phyloP scores from a whole-genome alignment of 73 alveolate species.

The Blepharisma stoltei region DNA sequence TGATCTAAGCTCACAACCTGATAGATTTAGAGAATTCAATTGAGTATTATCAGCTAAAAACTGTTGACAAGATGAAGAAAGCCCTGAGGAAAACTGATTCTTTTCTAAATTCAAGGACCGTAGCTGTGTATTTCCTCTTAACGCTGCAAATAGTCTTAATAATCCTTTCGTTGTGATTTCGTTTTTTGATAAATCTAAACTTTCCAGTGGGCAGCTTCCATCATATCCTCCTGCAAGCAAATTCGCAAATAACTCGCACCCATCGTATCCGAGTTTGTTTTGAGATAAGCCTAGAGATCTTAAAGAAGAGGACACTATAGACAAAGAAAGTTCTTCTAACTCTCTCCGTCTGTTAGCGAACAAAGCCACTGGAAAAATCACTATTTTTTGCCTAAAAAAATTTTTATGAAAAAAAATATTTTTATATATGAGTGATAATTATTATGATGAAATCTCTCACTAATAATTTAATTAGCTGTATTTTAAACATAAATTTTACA shows the following conservation, averaged over 20 bases:
- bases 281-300: background rate
- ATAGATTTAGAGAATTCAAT: background rate
- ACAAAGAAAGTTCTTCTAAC: background rate
- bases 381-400: no score
- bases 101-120: background rate
- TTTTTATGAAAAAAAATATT: no score
- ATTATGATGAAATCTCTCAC: no score
- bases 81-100: conserved; percentile 8
- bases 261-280: conserved; percentile 9
- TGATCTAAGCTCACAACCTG: background rate
- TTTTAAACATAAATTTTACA: no score
- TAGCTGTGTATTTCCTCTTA: background rate
- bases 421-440: no score
- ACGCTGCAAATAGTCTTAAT: background rate
- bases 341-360: no score
- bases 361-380: no score
- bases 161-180: conserved; percentile 16
- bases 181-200: conserved; percentile 1
- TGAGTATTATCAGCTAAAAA: background rate
- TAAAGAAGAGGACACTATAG: background rate
- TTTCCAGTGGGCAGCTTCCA: background rate
- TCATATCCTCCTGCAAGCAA: conserved; percentile 3
- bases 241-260: background rate
- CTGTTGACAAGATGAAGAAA: background rate
- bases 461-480: no score